Evolutionary conservation across 1,284 basidiomycete genomes (phyloP), one percentile per base, ranked within the genome.

Genomic region (Cutaneotrichosporon arboriforme): DNA sequence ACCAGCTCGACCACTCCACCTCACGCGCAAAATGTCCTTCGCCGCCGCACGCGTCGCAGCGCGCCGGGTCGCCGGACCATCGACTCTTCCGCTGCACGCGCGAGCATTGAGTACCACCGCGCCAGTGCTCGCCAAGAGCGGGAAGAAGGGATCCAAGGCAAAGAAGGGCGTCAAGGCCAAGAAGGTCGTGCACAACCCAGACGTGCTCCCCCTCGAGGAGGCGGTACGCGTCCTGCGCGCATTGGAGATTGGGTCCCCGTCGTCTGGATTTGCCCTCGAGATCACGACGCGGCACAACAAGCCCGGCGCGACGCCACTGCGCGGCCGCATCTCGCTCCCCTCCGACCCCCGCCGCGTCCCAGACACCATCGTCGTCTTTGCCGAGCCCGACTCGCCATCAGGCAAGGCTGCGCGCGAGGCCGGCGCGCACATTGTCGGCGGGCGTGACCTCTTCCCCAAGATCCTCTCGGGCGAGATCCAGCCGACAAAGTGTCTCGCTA

Each of bases 381-480:
- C 90, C 7, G 87, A 91, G 62, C 61, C 65, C 2, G 59, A 60
- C 39, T 63, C 66, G 1, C 53, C 63, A 4, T 67, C 66, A 8
- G 61, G 55, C 1, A 84, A 85, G 13, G 83, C 87, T 15, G 86
- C 89, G 42, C 84, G 80, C 70, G 81, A 79, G 47, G 88, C 88
- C 8, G 90, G 90, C 8, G 91, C 89, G 3, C 83, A 89, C 58
- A 82, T 87, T 61, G 87, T 94, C 33, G 92, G 92, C 48, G 89
- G 87, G 14, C 79, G 82, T 40, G 91, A 96, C 66, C 77, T 96
- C 13, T 81, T 90, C 51, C 85, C 88, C 35, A 83, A 83, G 53
- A 60, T 74, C 31, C 54, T 73, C 14, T 56, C 51, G 7, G 74
- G 69, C 2, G 67, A 69, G 50, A 66, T 75, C 44, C 18, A 43